Conservation (phyloP, 352 stramenopile genomes). For the Phytophthora agathidicida region DNA sequence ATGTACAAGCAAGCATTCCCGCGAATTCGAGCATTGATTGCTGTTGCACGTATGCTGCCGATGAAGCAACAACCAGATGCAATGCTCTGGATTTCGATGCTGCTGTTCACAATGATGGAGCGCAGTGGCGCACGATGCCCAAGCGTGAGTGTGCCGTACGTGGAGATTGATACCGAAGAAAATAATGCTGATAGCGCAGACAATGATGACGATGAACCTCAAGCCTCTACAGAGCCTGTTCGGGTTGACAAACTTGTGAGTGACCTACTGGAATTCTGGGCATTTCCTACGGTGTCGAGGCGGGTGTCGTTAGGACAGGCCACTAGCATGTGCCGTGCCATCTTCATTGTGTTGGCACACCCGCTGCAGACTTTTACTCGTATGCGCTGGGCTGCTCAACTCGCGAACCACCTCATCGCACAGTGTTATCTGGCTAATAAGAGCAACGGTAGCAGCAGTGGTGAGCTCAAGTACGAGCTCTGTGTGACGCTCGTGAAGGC, state of each 20-base stretch:
- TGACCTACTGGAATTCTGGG: conserved; percentile 61
- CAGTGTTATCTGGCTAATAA: conserved; percentile 69
- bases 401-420: conserved; percentile 65
- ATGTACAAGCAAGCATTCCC: conserved; percentile 76
- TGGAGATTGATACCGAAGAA: conserved; percentile 66
- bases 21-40: conserved; percentile 53
- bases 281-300: conserved; percentile 50
- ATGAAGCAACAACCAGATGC: conserved; percentile 70
- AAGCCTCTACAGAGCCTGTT: conserved; percentile 49
- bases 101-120: conserved; percentile 89
- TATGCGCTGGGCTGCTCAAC: conserved; percentile 40
- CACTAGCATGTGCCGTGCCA: conserved; percentile 55
- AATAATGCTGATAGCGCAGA: conserved; percentile 23
- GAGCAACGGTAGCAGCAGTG: conserved; percentile 3
- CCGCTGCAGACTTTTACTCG: conserved; percentile 65
- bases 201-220: conserved; percentile 52
- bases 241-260: conserved; percentile 64
- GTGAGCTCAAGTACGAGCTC: conserved; percentile 60
- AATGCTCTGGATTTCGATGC: conserved; percentile 68
- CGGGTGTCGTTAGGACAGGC: conserved; percentile 60
- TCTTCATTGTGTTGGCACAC: conserved; percentile 74
- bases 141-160: conserved; percentile 66
- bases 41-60: conserved; percentile 49
- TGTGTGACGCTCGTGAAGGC: conserved; percentile 59
- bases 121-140: conserved; percentile 66